phyloP scores from a whole-genome alignment of 2,329 filamentous ascomycete species.

The Aspergillus pseudonomiae region DNA sequence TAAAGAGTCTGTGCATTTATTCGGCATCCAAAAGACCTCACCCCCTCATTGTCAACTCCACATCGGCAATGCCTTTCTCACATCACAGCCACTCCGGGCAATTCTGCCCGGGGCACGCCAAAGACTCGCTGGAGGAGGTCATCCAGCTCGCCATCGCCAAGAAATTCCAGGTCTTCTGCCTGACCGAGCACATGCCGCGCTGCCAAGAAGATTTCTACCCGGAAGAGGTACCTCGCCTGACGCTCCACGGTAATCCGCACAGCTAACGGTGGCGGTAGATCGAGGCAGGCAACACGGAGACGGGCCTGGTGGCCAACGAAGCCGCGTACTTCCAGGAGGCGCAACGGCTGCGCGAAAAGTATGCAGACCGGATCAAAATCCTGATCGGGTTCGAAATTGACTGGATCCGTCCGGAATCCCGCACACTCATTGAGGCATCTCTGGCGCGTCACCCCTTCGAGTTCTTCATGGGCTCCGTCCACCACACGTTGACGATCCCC shows the following conservation, averaged over 20 bases:
- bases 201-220: constrained; percentile 82
- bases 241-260: not conserved
- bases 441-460: constrained; percentile 69
- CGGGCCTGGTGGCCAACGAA: constrained; percentile 50
- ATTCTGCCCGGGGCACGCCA: constrained; percentile 90
- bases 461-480: constrained; percentile 90
- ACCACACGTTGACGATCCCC: constrained; percentile 83
- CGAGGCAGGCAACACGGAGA: constrained; percentile 37
- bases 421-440: constrained; percentile 62
- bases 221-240: constrained; percentile 66
- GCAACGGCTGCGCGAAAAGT: constrained; percentile 68
- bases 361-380: constrained; percentile 72
- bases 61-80: constrained; percentile 78
- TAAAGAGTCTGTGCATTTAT: not conserved
- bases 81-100: constrained; percentile 98
- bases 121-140: constrained; percentile 80
- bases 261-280: constrained; percentile 22
- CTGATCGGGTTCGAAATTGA: constrained; percentile 92
- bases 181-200: constrained; percentile 96
- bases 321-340: constrained; percentile 75
- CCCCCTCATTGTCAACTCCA: not conserved
- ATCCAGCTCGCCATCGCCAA: constrained; percentile 75
- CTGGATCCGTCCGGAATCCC: constrained; percentile 76
- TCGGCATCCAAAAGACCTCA: too few relatives aligned
- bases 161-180: constrained; percentile 78